These are phyloP conservation scores for Cystoisospora suis DNA, from an alignment of 169 alveolate species.

Conservation along the genomic window DNA sequence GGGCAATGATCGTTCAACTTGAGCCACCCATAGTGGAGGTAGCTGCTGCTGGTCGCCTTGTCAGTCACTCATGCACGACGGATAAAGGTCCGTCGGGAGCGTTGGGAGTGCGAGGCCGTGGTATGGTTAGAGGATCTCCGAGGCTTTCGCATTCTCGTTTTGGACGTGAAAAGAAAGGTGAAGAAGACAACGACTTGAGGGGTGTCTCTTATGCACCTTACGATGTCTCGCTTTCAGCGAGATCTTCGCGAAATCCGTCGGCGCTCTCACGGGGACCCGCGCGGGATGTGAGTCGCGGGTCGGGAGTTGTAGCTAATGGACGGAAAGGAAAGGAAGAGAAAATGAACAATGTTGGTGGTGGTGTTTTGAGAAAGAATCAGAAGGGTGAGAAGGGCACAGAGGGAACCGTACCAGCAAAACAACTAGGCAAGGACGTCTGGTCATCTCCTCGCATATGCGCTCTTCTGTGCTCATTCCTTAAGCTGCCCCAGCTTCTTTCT, in stretches of 20 bases:
- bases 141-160: no score
- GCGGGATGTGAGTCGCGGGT: neutral
- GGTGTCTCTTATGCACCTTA: neutral
- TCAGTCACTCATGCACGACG: neutral
- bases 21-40: neutral
- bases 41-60: neutral
- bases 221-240: neutral
- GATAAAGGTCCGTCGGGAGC: neutral
- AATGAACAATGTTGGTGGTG: no score
- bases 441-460: constrained; percentile 39
- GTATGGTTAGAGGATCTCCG: no score
- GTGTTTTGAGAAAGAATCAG: no score
- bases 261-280: neutral
- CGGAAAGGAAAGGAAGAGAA: neutral
- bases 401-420: neutral
- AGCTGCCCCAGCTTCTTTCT: constrained; percentile 48
- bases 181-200: neutral
- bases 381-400: neutral
- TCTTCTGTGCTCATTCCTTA: constrained; percentile 29
- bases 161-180: no score
- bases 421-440: constrained; percentile 36
- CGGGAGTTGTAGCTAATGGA: neutral
- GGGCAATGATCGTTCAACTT: neutral
- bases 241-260: neutral
- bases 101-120: neutral